Evolutionary conservation across 2,329 filamentous ascomycete genomes (phyloP).

Genomic region (Diaporthe capsici): DNA sequence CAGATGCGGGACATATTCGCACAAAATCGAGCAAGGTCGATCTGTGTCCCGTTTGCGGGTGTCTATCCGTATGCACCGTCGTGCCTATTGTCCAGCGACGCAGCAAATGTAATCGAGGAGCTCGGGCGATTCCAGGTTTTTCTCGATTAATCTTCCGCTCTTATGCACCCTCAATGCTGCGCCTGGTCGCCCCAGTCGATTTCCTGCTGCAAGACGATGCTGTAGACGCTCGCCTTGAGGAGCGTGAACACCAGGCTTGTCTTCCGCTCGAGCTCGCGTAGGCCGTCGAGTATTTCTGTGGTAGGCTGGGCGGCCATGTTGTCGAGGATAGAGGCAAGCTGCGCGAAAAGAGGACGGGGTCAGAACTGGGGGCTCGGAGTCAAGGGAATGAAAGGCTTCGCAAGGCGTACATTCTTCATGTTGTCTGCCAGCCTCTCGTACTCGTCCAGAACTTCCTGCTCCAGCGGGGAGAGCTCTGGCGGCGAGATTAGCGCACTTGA

Average conservation of each 20-base stretch:
- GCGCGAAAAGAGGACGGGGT: conserved; percentile 40
- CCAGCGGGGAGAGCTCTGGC: conserved; percentile 80
- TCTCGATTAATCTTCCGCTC: conserved; percentile 45
- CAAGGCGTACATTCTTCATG: conserved; percentile 81
- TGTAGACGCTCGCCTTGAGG: conserved; percentile 98
- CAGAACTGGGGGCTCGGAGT: not conserved
- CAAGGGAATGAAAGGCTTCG: conserved; percentile 1
- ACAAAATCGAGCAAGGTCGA: not conserved
- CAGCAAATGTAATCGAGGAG: not conserved
- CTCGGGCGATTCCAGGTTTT: conserved; percentile 39
- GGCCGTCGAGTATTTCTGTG: conserved; percentile 85
- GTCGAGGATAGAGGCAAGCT: conserved; percentile 73
- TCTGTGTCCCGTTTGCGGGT: not conserved
- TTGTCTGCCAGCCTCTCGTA: conserved; percentile 90
- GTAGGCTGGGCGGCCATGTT: conserved; percentile 79
- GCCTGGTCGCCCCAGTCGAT: conserved; percentile 77
- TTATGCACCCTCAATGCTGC: conserved; percentile 52
- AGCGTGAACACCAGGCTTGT: conserved; percentile 95
- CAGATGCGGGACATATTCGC: not conserved
- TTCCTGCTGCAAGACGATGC: conserved; percentile 98
- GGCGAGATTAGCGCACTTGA: conserved; percentile 54
- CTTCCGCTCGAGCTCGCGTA: conserved; percentile 92
- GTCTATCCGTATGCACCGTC: not conserved
- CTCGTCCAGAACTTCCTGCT: conserved; percentile 96
- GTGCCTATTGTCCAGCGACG: not conserved